phyloP scores from a whole-genome alignment of 306 rosid species.

The Lathyrus sativus region DNA sequence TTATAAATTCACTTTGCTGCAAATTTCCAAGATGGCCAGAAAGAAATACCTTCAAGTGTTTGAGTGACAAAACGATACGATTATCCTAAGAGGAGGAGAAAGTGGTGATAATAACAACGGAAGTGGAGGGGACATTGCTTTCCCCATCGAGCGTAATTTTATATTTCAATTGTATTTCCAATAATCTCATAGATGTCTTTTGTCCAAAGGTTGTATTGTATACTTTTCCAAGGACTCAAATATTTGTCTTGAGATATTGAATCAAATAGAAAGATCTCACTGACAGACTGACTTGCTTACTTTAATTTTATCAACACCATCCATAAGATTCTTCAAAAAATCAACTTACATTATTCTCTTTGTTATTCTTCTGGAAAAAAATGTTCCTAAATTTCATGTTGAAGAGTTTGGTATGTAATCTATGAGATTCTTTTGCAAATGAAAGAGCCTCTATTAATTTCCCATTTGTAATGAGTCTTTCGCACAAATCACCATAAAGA shows the following conservation, averaged over 20 bases:
- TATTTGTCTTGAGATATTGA: slow-evolving; percentile 53
- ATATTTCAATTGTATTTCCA: slow-evolving; percentile 79
- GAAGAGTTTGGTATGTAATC: slow-evolving; percentile 66
- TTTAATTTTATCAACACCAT: slow-evolving; percentile 50
- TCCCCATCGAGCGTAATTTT: slow-evolving; percentile 66
- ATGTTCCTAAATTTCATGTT: slow-evolving; percentile 55
- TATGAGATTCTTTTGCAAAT: slow-evolving; percentile 79
- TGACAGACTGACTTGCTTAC: slow-evolving; percentile 52
- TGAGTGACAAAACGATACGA: too few species aligned
- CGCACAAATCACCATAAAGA: slow-evolving; percentile 75
- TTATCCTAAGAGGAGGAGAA: slow-evolving; percentile 70
- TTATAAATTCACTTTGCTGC: too few species aligned
- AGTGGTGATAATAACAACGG: slow-evolving; percentile 67
- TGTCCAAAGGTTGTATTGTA: slow-evolving; percentile 83
- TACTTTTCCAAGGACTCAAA: slow-evolving; percentile 77
- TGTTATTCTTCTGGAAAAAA: slow-evolving; percentile 53
- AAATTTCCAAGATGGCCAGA: too few species aligned
- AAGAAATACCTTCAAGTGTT: too few species aligned
- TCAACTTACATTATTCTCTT: slow-evolving; percentile 28
- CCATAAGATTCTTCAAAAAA: slow-evolving; percentile 44
- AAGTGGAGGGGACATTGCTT: slow-evolving; percentile 59
- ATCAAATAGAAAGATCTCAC: slow-evolving; percentile 62
- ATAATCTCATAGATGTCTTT: slow-evolving; percentile 64
- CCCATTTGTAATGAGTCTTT: slow-evolving; percentile 69
- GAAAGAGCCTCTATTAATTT: slow-evolving; percentile 74